These are phyloP conservation scores for Cicer arietinum DNA, from an alignment of 306 rosid genomes.

Conservation along the genomic window DNA sequence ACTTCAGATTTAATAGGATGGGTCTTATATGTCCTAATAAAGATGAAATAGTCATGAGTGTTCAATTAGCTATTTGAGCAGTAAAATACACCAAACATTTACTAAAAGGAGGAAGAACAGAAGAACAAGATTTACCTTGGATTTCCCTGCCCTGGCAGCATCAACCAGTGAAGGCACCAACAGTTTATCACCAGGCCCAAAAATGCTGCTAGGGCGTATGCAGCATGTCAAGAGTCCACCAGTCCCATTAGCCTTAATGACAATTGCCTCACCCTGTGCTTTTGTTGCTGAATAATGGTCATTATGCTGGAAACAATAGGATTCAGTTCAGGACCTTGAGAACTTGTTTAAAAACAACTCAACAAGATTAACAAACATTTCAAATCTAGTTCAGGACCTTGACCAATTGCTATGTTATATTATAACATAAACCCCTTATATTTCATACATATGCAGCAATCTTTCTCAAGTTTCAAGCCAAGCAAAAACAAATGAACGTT, in stretches of 20 bases:
- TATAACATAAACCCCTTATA: not conserved
- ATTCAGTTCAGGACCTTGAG: conserved; percentile 23
- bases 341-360: conserved; percentile 30
- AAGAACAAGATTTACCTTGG: conserved; percentile 65
- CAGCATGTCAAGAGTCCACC: conserved; percentile 88
- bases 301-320: conserved; percentile 68
- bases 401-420: conserved; percentile 5
- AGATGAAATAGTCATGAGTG: conserved; percentile 8
- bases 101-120: conserved; percentile 28
- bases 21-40: conserved; percentile 2
- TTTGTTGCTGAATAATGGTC: conserved; percentile 95
- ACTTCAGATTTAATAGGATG: conserved; percentile 28
- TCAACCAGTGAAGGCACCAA: conserved; percentile 79
- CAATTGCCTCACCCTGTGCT: conserved; percentile 84
- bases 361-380: conserved; percentile 15
- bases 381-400: not conserved
- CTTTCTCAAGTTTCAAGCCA: not conserved
- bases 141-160: conserved; percentile 88
- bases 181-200: conserved; percentile 93
- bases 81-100: conserved; percentile 18
- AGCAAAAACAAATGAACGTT: not conserved
- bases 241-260: conserved; percentile 80
- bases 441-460: not conserved
- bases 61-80: conserved; percentile 7
- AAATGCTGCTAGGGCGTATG: conserved; percentile 94